A percentile compares a stretch with the other conserved stretches of the same genome.
These are phyloP conservation scores for Orbilia ellipsospora DNA, from an alignment of 2,329 filamentous ascomycete species.

Conservation along the genomic window DNA sequence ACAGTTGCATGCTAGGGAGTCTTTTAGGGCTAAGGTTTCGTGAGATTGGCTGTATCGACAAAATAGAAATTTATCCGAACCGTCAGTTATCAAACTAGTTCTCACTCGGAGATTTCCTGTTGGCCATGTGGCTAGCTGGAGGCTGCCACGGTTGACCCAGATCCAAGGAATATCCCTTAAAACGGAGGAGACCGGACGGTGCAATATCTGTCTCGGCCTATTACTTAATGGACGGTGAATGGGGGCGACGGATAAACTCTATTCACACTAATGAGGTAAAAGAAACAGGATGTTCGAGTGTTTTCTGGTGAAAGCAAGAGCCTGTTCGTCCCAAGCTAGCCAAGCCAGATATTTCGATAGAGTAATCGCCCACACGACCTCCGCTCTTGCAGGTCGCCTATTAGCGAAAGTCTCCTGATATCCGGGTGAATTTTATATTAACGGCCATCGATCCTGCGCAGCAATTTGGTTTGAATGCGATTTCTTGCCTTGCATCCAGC, in stretches of 20 bases:
- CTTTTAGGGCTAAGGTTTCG: neutral
- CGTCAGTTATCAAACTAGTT: conserved; percentile 19
- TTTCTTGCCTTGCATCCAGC: neutral
- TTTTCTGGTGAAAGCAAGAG: neutral
- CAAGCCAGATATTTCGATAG: conserved; percentile 30
- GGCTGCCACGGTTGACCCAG: neutral
- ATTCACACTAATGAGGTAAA: conserved; percentile 39
- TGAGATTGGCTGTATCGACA: neutral
- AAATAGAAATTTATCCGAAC: conserved; percentile 35
- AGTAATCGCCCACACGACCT: conserved; percentile 50
- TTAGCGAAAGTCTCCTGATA: conserved; percentile 16
- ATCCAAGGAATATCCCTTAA: conserved; percentile 23
- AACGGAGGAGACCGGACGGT: neutral
- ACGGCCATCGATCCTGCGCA: conserved; percentile 14
- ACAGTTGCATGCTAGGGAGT: no score
- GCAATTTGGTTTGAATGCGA: neutral
- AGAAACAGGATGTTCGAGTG: conserved; percentile 28
- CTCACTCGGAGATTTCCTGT: conserved; percentile 31
- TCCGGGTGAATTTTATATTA: conserved; percentile 45
- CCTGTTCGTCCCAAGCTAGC: neutral
- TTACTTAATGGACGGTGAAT: conserved; percentile 37
- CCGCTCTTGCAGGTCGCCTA: conserved; percentile 17
- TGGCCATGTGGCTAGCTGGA: conserved; percentile 30
- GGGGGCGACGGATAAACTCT: conserved; percentile 26
- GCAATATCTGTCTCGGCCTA: conserved; percentile 8